Percentiles rank a stretch among this genome's conserved stretches.
Conservation (phyloP, 495 filamentous ascomycete genomes). For the Daldinia concentrica region DNA sequence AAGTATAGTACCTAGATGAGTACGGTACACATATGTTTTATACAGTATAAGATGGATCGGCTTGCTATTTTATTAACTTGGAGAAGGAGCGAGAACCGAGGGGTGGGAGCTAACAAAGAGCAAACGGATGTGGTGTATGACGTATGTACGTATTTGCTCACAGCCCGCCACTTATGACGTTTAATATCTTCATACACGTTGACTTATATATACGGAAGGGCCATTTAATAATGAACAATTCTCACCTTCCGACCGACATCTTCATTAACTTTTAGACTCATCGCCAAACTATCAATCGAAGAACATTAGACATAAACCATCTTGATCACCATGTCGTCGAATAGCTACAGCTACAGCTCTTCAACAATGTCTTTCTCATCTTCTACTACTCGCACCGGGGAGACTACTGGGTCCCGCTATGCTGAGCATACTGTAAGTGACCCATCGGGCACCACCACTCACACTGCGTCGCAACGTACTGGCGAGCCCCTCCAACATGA, state of each 20-base stretch:
- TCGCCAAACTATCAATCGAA: not conserved
- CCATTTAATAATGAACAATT: not conserved
- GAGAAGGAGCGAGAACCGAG: not conserved
- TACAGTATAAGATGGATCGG: not conserved
- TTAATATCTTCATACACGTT: not conserved
- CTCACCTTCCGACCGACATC: not conserved
- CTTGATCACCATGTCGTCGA: conserved; percentile 25
- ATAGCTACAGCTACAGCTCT: conserved; percentile 23
- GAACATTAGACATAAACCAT: not conserved
- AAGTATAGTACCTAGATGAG: not conserved
- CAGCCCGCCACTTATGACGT: conserved; percentile 1
- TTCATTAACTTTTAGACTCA: not conserved
- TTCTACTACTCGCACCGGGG: conserved; percentile 29
- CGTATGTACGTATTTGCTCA: not conserved
- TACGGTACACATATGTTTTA: not conserved
- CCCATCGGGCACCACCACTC: conserved; percentile 27
- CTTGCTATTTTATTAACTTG: too few relatives aligned
- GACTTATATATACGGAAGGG: not conserved
- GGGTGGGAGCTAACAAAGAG: not conserved
- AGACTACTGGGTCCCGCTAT: conserved; percentile 33
- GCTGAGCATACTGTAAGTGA: conserved; percentile 24
- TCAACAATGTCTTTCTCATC: conserved; percentile 33
- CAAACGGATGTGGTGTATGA: not conserved
- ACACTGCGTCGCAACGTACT: conserved; percentile 19
- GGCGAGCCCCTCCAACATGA: conserved; percentile 30